Evolutionary conservation across 805 yeast species (phyloP).

Genomic region (Hanseniaspora meyeri): DNA sequence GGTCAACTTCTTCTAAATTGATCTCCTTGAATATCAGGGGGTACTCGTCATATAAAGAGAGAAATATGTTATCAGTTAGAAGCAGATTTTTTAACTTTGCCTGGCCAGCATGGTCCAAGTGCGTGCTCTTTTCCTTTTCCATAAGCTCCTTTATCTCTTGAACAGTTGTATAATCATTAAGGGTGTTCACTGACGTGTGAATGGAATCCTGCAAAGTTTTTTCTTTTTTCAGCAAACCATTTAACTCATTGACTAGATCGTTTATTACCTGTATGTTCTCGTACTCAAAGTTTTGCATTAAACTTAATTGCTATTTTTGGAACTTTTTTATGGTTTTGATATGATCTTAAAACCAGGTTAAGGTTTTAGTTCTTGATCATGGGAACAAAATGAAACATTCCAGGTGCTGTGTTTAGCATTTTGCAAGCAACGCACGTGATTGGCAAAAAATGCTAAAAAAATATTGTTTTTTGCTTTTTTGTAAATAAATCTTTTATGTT

Average conservation of each 20-base stretch:
- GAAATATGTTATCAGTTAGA: not conserved
- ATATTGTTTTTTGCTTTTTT: no score
- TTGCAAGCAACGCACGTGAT: no score
- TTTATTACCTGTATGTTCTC: conserved; percentile 2
- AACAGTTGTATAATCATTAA: not conserved
- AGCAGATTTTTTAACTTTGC: not conserved
- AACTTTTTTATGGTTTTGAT: no score
- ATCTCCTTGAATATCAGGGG: not conserved
- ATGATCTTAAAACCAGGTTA: no score
- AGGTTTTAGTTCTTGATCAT: no score
- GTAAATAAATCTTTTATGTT: no score
- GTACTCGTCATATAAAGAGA: not conserved
- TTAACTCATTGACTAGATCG: conserved; percentile 1
- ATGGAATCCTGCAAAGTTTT: not conserved
- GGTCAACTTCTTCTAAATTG: not conserved
- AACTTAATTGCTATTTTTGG: not conserved
- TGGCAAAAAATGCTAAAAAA: no score
- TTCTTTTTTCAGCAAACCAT: not conserved
- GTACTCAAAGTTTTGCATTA: not conserved
- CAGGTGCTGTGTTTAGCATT: no score
- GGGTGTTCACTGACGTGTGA: not conserved
- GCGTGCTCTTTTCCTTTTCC: not conserved
- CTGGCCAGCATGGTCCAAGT: not conserved
- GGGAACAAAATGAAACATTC: no score
- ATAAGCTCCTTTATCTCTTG: not conserved